Evolutionary conservation across 306 rosid genomes (phyloP).

Genomic region (Macrotyloma uniflorum): DNA sequence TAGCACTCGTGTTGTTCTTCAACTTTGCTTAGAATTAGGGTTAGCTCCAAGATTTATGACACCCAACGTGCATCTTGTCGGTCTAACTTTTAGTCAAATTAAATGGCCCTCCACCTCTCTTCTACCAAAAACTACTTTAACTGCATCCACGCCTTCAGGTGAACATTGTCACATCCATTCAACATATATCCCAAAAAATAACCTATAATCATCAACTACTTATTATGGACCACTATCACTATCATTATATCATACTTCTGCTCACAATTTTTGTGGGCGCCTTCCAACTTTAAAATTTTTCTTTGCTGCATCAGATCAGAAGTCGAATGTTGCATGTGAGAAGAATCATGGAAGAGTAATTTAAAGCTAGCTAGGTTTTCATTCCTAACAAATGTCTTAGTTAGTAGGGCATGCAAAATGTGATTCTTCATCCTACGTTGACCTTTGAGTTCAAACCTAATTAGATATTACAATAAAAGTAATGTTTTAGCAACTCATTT

Average conservation of each 20-base stretch:
- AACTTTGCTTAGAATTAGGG: conserved; percentile 38
- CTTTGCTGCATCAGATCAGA: no score
- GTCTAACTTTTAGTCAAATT: conserved; percentile 34
- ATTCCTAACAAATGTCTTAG: no score
- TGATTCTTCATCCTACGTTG: not conserved
- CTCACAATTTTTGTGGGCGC: no score
- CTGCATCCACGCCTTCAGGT: conserved; percentile 20
- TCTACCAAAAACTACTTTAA: not conserved
- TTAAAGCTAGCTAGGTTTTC: no score
- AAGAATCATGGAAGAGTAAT: no score
- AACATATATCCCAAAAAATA: not conserved
- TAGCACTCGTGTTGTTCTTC: conserved; percentile 41
- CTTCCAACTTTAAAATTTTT: no score
- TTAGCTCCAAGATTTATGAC: conserved; percentile 31
- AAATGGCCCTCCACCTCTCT: conserved; percentile 41
- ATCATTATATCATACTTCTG: no score
- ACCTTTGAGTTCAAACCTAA: not conserved
- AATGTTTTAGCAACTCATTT: no score
- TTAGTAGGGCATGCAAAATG: not conserved
- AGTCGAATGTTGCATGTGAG: no score
- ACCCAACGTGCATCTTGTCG: conserved; percentile 52
- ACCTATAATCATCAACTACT: not conserved
- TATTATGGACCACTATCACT: not conserved
- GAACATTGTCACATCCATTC: conserved; percentile 40
- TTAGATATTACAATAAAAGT: not conserved